Percentiles rank a stretch among this genome's conserved stretches.
These are phyloP conservation scores for Thelephora ganbajun DNA, from an alignment of 768 basidiomycete genomes.

Conservation along the genomic window DNA sequence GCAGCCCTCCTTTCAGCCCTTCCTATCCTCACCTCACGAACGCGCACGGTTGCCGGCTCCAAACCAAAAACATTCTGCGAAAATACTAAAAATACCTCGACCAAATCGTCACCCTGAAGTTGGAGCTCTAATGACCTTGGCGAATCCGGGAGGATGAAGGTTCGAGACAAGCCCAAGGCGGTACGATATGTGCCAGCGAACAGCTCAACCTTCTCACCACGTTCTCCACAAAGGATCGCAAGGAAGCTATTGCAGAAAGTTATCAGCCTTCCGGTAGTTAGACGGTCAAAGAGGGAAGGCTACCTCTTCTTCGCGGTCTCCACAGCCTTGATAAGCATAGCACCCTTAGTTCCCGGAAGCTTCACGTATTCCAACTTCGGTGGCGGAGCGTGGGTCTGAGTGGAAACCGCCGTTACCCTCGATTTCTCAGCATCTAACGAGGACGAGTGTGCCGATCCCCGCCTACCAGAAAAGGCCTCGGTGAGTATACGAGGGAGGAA, in stretches of 20 bases:
- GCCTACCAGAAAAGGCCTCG: constrained; percentile 44
- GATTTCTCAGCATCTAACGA: constrained; percentile 27
- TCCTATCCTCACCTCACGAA: constrained; percentile 87
- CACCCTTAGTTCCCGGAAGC: constrained; percentile 80
- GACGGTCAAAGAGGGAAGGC: neutral
- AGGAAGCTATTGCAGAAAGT: constrained; percentile 50
- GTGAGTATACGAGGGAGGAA: constrained; percentile 62
- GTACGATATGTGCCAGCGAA: constrained; percentile 86
- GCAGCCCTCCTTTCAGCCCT: constrained; percentile 80
- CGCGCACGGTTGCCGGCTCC: constrained; percentile 85
- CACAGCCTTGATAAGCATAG: constrained; percentile 71
- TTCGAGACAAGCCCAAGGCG: constrained; percentile 82
- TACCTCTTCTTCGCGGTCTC: constrained; percentile 86
- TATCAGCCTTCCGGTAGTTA: neutral
- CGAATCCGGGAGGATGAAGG: constrained; percentile 86
- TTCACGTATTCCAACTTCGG: constrained; percentile 88
- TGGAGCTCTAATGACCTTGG: constrained; percentile 79
- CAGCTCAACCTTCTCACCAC: constrained; percentile 85
- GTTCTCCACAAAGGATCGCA: constrained; percentile 85
- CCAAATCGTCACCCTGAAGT: constrained; percentile 83
- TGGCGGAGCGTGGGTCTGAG: constrained; percentile 43
- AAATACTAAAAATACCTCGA: constrained; percentile 86
- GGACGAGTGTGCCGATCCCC: constrained; percentile 38
- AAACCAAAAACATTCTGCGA: constrained; percentile 85
- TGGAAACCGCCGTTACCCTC: constrained; percentile 15